Conservation (phyloP, 768 basidiomycete genomes). For the Boletus pseudo-olivaceus region DNA sequence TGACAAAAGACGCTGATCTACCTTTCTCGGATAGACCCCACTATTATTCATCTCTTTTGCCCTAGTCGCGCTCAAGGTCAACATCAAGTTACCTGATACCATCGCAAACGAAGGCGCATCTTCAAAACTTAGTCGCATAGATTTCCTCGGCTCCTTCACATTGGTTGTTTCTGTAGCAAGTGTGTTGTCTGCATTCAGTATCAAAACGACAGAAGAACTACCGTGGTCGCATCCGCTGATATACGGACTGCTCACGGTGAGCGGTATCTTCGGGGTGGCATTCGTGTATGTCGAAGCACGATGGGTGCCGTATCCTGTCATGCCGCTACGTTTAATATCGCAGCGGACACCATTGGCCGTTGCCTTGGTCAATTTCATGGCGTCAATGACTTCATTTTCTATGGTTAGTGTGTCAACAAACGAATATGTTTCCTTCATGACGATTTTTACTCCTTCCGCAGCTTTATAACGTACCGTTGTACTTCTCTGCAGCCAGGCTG, state of each 20-base stretch:
- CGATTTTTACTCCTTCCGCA: constrained; percentile 18
- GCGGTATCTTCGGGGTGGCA: constrained; percentile 47
- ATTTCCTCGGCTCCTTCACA: constrained; percentile 79
- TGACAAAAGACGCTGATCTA: constrained; percentile 8
- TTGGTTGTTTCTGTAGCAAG: constrained; percentile 69
- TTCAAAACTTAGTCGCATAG: constrained; percentile 75
- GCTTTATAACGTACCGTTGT: constrained; percentile 89
- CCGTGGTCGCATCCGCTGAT: constrained; percentile 75
- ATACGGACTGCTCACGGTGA: constrained; percentile 57
- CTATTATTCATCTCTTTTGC: constrained; percentile 66
- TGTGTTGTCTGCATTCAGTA: constrained; percentile 70
- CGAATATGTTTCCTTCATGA: not conserved
- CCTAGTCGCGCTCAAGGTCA: constrained; percentile 72
- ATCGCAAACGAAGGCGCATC: constrained; percentile 54
- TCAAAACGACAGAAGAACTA: constrained; percentile 76
- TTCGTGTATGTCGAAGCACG: constrained; percentile 81
- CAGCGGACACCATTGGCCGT: constrained; percentile 80
- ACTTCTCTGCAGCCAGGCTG: constrained; percentile 79
- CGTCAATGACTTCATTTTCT: constrained; percentile 75
- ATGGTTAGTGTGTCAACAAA: constrained; percentile 45
- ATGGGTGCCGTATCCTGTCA: constrained; percentile 80
- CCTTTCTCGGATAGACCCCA: constrained; percentile 54
- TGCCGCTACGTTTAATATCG: constrained; percentile 79
- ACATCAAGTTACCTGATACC: constrained; percentile 69
- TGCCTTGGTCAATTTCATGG: constrained; percentile 74